Evolutionary conservation across 805 yeast genomes (phyloP), one percentile per base, ranked within the genome.

Genomic region (Yamadazyma philogaea): DNA sequence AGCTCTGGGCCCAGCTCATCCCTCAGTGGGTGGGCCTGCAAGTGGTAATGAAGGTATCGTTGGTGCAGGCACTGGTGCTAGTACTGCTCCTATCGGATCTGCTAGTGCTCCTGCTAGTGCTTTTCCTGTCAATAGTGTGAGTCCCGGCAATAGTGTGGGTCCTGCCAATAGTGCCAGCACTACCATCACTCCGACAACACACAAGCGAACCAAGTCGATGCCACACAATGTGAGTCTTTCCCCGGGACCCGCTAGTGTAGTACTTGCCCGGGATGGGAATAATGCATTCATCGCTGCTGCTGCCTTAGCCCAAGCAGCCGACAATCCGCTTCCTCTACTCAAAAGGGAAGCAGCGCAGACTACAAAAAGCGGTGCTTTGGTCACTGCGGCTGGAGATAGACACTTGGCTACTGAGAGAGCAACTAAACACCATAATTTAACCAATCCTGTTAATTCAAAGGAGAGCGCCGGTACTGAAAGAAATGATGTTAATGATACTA

Each of bases 231-330:
- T 20, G 14, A 14, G 40, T 27, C 51, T 45, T 6, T 60, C 60
- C 1, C 78, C 79, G 1, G 77, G 79, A 1, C 76, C 78, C 3
- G 77, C 77, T 0, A 68, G 67, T 18, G 72, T 74, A 8, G 68
- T 63, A 1, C 47, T 61, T n/a, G 52, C 64, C 3, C 54, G 72
- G 22, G 74, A 73, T 0, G 64, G 63, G 36, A 63, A 62, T 45
- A 64, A 63, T 37, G 87, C 86, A 0, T 72, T 75, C 52, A 83
- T 84, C 7, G 93, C 91, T 0, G 93, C 93, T 1, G 91, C 90
- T 7, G 91, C 91, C 0, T 66, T 85, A 39, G 88, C 89, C 3
- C 87, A 86, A 0, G 93, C 91, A 0, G 90, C 90, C 2, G 86
- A 81, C 11, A 74, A 79, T 11, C 93, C 93, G 1, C 57, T 85